These are phyloP conservation scores for Sarocladium kiliense DNA, from an alignment of 2,329 filamentous ascomycete species.

Conservation along the genomic window DNA sequence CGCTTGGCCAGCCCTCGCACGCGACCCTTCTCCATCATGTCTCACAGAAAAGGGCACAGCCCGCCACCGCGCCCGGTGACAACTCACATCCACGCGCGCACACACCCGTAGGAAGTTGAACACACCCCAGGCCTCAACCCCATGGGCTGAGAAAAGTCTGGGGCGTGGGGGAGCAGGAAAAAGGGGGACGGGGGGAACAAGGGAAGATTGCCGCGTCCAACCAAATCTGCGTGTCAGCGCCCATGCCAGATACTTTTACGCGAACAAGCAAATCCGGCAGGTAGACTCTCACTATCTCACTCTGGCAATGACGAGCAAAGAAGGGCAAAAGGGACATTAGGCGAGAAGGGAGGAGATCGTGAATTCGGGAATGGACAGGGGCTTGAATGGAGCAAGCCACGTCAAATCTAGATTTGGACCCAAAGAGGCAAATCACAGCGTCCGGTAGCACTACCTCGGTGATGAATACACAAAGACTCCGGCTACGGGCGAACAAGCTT, in stretches of 20 bases:
- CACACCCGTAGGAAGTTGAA: not conserved
- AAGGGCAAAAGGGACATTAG: no score
- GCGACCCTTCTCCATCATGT: not conserved
- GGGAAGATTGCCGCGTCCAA: conserved; percentile 1
- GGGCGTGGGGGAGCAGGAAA: conserved; percentile 4
- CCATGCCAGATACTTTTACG: not conserved
- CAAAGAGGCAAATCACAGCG: not conserved
- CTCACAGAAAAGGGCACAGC: not conserved
- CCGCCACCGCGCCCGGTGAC: not conserved
- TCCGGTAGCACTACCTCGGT: no score
- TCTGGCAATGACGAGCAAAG: no score
- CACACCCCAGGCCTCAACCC: not conserved
- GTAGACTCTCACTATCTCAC: no score
- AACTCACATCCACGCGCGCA: not conserved
- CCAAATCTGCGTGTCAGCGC: not conserved
- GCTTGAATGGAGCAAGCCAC: not conserved
- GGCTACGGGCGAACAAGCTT: no score
- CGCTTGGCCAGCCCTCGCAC: not conserved
- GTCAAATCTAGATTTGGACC: not conserved
- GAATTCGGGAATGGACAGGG: not conserved
- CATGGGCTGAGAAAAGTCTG: conserved; percentile 8
- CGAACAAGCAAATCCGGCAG: conserved; percentile 3
- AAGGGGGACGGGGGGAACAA: not conserved
- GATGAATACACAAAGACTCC: no score
- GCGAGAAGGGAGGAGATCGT: not conserved